phyloP scores from a whole-genome alignment of 2,329 filamentous ascomycete species.

The Albophoma yamanashiensis region DNA sequence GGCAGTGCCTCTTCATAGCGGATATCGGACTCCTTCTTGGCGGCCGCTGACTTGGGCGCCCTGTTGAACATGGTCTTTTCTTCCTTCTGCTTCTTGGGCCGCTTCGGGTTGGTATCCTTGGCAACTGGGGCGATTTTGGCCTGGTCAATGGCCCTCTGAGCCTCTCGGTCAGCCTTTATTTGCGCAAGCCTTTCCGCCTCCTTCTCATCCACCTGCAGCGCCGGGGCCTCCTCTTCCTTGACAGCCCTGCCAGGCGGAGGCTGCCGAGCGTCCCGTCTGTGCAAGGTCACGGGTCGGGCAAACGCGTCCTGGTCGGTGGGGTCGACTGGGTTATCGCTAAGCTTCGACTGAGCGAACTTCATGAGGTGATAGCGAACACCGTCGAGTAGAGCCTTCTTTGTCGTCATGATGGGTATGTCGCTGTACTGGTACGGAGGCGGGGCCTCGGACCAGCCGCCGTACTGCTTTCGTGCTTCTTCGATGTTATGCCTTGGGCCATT shows the following conservation, averaged over 20 bases:
- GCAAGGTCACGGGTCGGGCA: slow-evolving; percentile 75
- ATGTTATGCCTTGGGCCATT: slow-evolving; percentile 23
- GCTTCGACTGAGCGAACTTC: slow-evolving; percentile 56
- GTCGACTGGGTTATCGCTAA: slow-evolving; percentile 52
- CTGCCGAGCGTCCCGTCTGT: slow-evolving; percentile 75
- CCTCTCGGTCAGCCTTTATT: slow-evolving; percentile 66
- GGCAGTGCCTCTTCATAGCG: slow-evolving; percentile 93
- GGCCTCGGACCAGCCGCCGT: slow-evolving; percentile 48
- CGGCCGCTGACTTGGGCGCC: slow-evolving; percentile 70
- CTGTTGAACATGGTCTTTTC: slow-evolving; percentile 84
- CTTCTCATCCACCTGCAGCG: slow-evolving; percentile 39
- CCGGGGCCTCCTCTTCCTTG: slow-evolving; percentile 44
- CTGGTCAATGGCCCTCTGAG: slow-evolving; percentile 74
- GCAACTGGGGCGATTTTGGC: slow-evolving; percentile 85
- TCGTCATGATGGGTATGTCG: slow-evolving; percentile 64
- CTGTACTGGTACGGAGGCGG: slow-evolving; percentile 36
- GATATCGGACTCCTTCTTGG: slow-evolving; percentile 58
- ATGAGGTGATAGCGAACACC: slow-evolving; percentile 81
- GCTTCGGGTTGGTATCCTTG: slow-evolving; percentile 42
- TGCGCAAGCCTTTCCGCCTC: slow-evolving; percentile 59
- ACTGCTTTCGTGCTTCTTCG: slow-evolving; percentile 31
- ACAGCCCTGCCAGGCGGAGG: slow-evolving; percentile 52
- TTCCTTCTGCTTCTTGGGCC: slow-evolving; percentile 55
- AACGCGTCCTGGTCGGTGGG: slow-evolving; percentile 65
- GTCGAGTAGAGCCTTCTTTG: slow-evolving; percentile 69